These are phyloP conservation scores for Peterozyma toletana DNA, from an alignment of 805 yeast genomes.

Conservation along the genomic window DNA sequence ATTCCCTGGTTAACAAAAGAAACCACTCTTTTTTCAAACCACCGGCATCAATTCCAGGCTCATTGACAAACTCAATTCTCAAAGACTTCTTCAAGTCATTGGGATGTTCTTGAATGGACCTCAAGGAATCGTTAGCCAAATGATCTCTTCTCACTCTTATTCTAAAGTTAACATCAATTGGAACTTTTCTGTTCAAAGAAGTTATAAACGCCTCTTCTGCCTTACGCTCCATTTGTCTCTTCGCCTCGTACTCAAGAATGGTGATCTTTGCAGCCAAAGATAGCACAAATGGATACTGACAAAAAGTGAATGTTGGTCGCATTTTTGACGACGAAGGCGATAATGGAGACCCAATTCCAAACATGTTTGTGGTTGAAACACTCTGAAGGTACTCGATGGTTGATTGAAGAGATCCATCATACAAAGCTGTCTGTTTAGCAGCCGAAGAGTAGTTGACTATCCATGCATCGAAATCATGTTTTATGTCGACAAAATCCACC, in stretches of 20 bases:
- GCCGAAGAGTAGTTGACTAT: slow-evolving; percentile 32
- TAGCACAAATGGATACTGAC: slow-evolving; percentile 78
- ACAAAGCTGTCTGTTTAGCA: slow-evolving; percentile 11
- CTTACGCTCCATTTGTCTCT: slow-evolving; percentile 72
- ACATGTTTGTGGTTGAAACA: slow-evolving; percentile 17
- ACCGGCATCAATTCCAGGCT: slow-evolving; percentile 94
- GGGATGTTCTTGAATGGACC: slow-evolving; percentile 46
- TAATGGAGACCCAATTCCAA: slow-evolving; percentile 27
- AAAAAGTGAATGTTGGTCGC: slow-evolving; percentile 45
- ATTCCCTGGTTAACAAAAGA: slow-evolving; percentile 56
- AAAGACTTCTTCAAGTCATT: slow-evolving; percentile 66
- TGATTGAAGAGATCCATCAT: slow-evolving; percentile 23
- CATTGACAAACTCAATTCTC: slow-evolving; percentile 73
- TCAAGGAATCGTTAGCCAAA: slow-evolving; percentile 70
- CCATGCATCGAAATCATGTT: slow-evolving; percentile 83
- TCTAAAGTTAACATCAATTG: slow-evolving; percentile 61
- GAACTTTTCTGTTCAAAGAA: slow-evolving; percentile 55
- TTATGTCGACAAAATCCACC: slow-evolving; percentile 72
- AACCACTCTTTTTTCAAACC: slow-evolving; percentile 96
- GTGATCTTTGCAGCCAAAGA: slow-evolving; percentile 79
- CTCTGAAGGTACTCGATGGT: slow-evolving; percentile 40
- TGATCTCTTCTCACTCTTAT: slow-evolving; percentile 61
- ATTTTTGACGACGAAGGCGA: slow-evolving; percentile 13
- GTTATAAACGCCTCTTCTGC: slow-evolving; percentile 86
- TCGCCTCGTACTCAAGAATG: slow-evolving; percentile 76